Conservation (phyloP, 345 rosid species). For the Excoecaria agallocha region DNA sequence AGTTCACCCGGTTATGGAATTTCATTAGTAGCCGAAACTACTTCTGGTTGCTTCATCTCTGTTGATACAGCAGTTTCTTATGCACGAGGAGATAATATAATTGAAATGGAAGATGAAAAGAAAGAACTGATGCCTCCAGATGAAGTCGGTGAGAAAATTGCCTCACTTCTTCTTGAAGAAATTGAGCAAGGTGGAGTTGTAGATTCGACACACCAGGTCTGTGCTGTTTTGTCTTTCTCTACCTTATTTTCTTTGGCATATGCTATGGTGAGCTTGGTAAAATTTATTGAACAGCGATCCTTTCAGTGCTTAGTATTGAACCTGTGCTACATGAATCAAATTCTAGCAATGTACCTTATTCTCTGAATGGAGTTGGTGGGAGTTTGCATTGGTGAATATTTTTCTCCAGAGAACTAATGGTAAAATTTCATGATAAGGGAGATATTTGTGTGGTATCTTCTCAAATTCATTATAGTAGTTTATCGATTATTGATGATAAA, state of each 20-base stretch:
- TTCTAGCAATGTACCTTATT: not conserved
- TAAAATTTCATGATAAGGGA: not conserved
- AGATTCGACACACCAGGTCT: conserved; percentile 89
- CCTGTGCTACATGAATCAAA: not conserved
- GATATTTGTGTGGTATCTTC: not conserved
- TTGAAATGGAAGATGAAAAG: conserved; percentile 56
- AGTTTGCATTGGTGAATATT: not conserved
- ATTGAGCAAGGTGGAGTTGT: conserved; percentile 94
- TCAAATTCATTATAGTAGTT: not conserved
- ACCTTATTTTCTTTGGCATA: not conserved
- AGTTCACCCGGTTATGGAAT: conserved; percentile 95
- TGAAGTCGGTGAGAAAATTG: conserved; percentile 75
- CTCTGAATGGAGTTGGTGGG: not conserved
- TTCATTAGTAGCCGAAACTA: conserved; percentile 87
- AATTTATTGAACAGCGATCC: not conserved
- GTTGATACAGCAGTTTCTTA: conserved; percentile 68
- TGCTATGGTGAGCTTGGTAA: not conserved
- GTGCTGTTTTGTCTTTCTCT: conserved; percentile 15
- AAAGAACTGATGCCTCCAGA: conserved; percentile 58
- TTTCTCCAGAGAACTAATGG: not conserved
- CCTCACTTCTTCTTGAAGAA: conserved; percentile 82
- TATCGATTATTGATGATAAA: not conserved
- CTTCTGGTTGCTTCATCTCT: conserved; percentile 78
- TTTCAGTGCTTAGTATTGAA: not conserved
- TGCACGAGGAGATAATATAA: conserved; percentile 39